Evolutionary conservation across 108 stramenopile species (phyloP).

Genomic region (Nitzschia sp.): DNA sequence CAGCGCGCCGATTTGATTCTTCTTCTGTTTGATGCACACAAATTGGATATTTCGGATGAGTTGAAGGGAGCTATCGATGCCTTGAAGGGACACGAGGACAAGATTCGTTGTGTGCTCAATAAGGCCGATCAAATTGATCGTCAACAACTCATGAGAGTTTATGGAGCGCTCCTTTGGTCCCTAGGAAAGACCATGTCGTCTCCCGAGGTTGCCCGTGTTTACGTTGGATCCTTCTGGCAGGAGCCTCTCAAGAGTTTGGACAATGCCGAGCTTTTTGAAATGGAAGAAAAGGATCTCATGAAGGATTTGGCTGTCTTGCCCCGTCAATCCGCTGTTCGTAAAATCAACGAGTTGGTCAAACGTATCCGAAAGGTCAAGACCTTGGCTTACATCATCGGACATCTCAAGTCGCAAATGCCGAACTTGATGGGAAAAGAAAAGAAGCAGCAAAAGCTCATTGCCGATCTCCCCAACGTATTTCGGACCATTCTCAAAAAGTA

Average conservation of each 20-base stretch:
- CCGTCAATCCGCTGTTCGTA: constrained; percentile 93
- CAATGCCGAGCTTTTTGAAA: constrained; percentile 84
- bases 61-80: constrained; percentile 93
- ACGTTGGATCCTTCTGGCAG: constrained; percentile 94
- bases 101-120: constrained; percentile 98
- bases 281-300: constrained; percentile 94
- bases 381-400: constrained; percentile 81
- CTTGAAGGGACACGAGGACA: constrained; percentile 97
- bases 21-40: constrained; percentile 98
- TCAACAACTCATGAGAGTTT: constrained; percentile 97
- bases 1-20: constrained; percentile 92
- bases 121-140: constrained; percentile 98
- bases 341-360: constrained; percentile 98
- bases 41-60: constrained; percentile 99
- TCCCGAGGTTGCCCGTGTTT: constrained; percentile 96
- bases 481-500: constrained; percentile 89
- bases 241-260: constrained; percentile 78
- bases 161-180: constrained; percentile 97
- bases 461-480: constrained; percentile 92
- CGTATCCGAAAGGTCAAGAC: constrained; percentile 95
- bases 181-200: constrained; percentile 93
- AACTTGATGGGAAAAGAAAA: constrained; percentile 93
- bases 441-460: constrained; percentile 94
- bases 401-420: constrained; percentile 97
- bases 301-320: constrained; percentile 91